A percentile compares a stretch with the other conserved stretches of the same genome.
Conservation (phyloP, 2,329 filamentous ascomycete genomes). For the Rhexocercosporidium sp. region DNA sequence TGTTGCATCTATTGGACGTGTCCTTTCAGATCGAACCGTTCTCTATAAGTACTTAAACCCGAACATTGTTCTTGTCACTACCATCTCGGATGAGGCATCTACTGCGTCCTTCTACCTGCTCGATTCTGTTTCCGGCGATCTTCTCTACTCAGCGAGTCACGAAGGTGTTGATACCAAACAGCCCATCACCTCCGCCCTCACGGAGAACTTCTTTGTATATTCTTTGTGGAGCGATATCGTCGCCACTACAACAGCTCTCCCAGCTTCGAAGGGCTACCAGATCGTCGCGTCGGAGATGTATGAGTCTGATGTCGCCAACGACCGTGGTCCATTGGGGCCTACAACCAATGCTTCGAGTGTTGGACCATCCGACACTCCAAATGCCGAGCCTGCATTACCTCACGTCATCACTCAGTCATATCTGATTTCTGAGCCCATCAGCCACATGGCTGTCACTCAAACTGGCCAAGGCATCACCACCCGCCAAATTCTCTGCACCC, state of each 20-base stretch:
- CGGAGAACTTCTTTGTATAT: constrained; percentile 96
- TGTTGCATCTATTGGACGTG: constrained; percentile 92
- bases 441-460: constrained; percentile 80
- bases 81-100: constrained; percentile 62
- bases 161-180: constrained; percentile 75
- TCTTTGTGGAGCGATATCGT: constrained; percentile 70
- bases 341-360: constrained; percentile 79
- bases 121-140: constrained; percentile 82
- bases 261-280: constrained; percentile 79
- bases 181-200: constrained; percentile 76
- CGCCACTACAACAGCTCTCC: constrained; percentile 60
- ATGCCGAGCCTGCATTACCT: constrained; percentile 63
- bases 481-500: constrained; percentile 78
- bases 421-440: constrained; percentile 79
- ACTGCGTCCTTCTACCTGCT: constrained; percentile 78
- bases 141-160: constrained; percentile 75
- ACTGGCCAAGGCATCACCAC: constrained; percentile 91
- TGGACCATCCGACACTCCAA: constrained; percentile 62
- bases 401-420: constrained; percentile 81
- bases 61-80: constrained; percentile 79
- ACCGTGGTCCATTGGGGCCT: constrained; percentile 78
- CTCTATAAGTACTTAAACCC: constrained; percentile 97
- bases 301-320: constrained; percentile 82
- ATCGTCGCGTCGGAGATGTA: constrained; percentile 87
- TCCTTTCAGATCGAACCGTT: constrained; percentile 89